phyloP scores from a whole-genome alignment of 306 rosid genomes.

The Quillaja saponaria region DNA sequence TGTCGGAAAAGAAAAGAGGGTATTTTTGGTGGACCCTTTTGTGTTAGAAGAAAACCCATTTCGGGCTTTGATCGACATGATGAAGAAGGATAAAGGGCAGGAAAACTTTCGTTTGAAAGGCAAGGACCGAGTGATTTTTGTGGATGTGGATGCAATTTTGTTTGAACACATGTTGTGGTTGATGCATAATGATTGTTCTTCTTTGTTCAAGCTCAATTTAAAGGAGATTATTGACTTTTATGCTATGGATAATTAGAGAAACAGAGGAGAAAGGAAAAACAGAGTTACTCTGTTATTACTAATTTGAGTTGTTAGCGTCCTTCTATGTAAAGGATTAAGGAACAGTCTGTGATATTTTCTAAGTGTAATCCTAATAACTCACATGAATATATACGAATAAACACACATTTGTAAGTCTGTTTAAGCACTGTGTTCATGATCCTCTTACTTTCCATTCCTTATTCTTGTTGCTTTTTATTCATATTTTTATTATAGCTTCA shows the following conservation, averaged over 20 bases:
- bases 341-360: background rate
- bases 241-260: conserved; percentile 54
- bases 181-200: conserved; percentile 72
- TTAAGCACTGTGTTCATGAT: too few relatives aligned
- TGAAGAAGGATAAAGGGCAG: conserved; percentile 33
- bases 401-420: too few relatives aligned
- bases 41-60: conserved; percentile 76
- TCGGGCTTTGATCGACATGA: conserved; percentile 56
- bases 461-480: too few relatives aligned
- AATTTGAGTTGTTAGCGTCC: background rate
- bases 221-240: conserved; percentile 85
- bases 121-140: conserved; percentile 46
- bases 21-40: conserved; percentile 75
- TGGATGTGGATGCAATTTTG: conserved; percentile 84
- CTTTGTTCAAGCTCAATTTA: conserved; percentile 69
- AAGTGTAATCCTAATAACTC: background rate
- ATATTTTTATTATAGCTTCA: too few relatives aligned
- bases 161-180: conserved; percentile 95
- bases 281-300: conserved; percentile 36
- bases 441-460: too few relatives aligned
- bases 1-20: conserved; percentile 80
- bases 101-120: background rate
- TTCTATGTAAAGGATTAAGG: background rate
- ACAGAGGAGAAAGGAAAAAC: too few relatives aligned
- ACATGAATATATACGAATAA: background rate